Conservation (phyloP, 1,139 yeast species). For the Cylindricascospora bacillispora region DNA sequence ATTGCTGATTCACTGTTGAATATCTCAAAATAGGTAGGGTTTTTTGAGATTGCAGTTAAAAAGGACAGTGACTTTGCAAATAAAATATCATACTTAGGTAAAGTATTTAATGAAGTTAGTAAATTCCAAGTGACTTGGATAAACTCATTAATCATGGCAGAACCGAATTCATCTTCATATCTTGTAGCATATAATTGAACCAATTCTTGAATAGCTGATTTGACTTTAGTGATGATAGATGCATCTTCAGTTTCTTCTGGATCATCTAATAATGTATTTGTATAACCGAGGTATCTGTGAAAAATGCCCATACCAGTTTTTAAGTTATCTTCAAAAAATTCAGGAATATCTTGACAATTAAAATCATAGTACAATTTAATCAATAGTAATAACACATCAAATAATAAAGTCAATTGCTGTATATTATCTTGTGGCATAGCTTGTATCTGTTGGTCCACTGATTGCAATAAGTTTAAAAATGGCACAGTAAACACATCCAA, state of each 20-base stretch:
- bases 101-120: slow-evolving; percentile 51
- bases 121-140: slow-evolving; percentile 76
- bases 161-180: slow-evolving; percentile 81
- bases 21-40: slow-evolving; percentile 50
- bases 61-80: slow-evolving; percentile 74
- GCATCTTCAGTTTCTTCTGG: slow-evolving; percentile 53
- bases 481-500: slow-evolving; percentile 78
- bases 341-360: slow-evolving; percentile 96
- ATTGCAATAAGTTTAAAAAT: slow-evolving; percentile 51
- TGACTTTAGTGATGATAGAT: slow-evolving; percentile 59
- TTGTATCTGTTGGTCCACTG: slow-evolving; percentile 55
- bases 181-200: slow-evolving; percentile 78
- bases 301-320: slow-evolving; percentile 64
- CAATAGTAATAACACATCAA: slow-evolving; percentile 61
- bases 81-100: slow-evolving; percentile 71
- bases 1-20: slow-evolving; percentile 59
- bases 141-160: slow-evolving; percentile 61
- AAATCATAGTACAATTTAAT: slow-evolving; percentile 81
- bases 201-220: slow-evolving; percentile 75
- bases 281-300: slow-evolving; percentile 64
- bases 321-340: slow-evolving; percentile 89
- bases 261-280: slow-evolving; percentile 42
- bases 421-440: slow-evolving; percentile 30
- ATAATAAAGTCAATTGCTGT: slow-evolving; percentile 39
- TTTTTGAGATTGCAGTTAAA: slow-evolving; percentile 67